These are phyloP conservation scores for Fusarium coicis DNA, from an alignment of 2,329 filamentous ascomycete species.

Conservation along the genomic window DNA sequence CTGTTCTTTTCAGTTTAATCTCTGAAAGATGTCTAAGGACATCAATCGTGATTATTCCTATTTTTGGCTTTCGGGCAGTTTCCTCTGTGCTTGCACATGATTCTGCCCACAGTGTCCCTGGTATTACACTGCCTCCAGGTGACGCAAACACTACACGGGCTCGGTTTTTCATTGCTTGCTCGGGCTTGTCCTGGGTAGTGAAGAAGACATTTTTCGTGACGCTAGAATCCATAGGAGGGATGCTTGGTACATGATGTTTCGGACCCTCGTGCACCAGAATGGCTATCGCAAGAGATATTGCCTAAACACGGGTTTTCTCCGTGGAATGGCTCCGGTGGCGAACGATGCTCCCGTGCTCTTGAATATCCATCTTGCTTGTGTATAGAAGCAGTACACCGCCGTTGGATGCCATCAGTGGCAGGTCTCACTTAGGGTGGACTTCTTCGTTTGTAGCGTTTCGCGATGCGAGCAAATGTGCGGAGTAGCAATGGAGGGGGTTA, in stretches of 20 bases:
- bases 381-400: neutral
- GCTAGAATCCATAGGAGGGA: neutral
- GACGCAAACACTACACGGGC: constrained; percentile 48
- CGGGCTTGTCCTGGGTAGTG: constrained; percentile 47
- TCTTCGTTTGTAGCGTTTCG: neutral
- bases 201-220: constrained; percentile 43
- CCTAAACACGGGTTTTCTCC: too few relatives aligned
- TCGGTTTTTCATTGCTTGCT: constrained; percentile 50
- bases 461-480: neutral
- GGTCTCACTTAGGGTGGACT: neutral
- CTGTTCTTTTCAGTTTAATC: constrained; percentile 34
- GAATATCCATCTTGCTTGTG: neutral
- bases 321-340: neutral
- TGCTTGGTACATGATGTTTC: neutral
- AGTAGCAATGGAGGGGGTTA: neutral
- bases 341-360: neutral
- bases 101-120: constrained; percentile 52
- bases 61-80: constrained; percentile 54
- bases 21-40: constrained; percentile 30
- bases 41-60: constrained; percentile 77
- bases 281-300: too few relatives aligned
- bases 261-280: neutral
- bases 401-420: neutral
- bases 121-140: constrained; percentile 56
- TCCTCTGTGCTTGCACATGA: constrained; percentile 53